Base-by-base conservation (phyloP, 352 stramenopile species). In the Globisporangium cylindrosporum region DNA sequence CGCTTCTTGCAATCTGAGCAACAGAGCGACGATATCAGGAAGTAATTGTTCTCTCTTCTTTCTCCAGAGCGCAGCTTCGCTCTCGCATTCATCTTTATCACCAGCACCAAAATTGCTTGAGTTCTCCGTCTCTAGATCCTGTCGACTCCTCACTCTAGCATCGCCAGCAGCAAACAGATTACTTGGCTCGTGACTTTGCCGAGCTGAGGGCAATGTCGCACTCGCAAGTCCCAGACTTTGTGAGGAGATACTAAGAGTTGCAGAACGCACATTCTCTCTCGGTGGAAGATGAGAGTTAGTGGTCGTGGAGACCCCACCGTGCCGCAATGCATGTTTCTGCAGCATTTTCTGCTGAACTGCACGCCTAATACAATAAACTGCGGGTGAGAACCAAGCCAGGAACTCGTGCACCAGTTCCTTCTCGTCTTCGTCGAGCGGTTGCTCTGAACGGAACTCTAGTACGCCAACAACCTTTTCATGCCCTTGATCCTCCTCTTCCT, bases 1-100 rank as follows among this genome's bases (percentile, higher is more conserved):
- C 18, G 64, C 12, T 20, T 48, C 56, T 18, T 70, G 68, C 1
- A 73, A 7, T 43, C 55, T 36, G 6, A 67, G 29, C 22, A 73
- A 43, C 25, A 73, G 12, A 9, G 6, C 8, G 5, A 59, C 38
- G 8, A 72, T 49, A 27, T 29, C 51, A 22, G 41, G 4, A n/a
- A 49, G 43, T 18, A 66, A 15, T 0, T 25, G 22, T 0, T 36
- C 32, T 59, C 56, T 54, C 5, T 38, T 63, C 29, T 29, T 59
- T 7, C 27, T 67, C 14, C 7, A 5, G 0, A 15, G 14, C 10
- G 9, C 24, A 22, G 20, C 38, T 9, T 63, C 59, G 18, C 54
- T 63, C n/a, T 27, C 38, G 6, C 20, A 55, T n/a, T 32, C 24
- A 3, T 51, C 51, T n/a, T 69, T 34, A 24, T 54, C 62, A n/a